Conservation (phyloP, 169 alveolate species). For the Cryptosporidium felis region DNA sequence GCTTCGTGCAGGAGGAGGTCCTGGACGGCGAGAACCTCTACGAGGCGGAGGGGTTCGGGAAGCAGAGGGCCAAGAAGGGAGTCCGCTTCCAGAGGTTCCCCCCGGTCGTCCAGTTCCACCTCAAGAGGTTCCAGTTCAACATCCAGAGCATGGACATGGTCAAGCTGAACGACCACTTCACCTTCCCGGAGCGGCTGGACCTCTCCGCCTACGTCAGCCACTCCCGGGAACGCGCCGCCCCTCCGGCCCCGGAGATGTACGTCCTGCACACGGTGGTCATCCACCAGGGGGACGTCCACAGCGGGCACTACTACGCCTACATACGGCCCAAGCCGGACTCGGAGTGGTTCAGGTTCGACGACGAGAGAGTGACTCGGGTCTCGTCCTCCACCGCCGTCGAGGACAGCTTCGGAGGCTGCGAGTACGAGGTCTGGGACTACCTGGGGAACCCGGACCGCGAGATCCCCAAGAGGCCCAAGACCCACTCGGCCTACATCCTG, state of each 20-base stretch:
- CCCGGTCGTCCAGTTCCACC: conserved; percentile 90
- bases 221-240: conserved; percentile 37
- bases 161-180: conserved; percentile 89
- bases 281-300: conserved; percentile 93
- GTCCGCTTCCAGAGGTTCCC: conserved; percentile 92
- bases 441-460: conserved; percentile 69
- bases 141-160: conserved; percentile 82
- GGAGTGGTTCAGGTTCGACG: conserved; percentile 93
- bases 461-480: conserved; percentile 76
- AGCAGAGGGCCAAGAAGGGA: conserved; percentile 89
- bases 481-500: conserved; percentile 91
- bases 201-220: conserved; percentile 73
- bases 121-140: conserved; percentile 87
- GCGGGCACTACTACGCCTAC: conserved; percentile 96
- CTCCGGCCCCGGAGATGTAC: conserved; percentile 82
- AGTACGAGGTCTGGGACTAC: conserved; percentile 82
- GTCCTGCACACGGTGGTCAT: conserved; percentile 92
- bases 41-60: conserved; percentile 92
- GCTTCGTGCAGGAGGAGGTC: conserved; percentile 91
- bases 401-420: conserved; percentile 90
- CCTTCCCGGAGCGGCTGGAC: conserved; percentile 90
- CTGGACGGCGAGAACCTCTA: conserved; percentile 94
- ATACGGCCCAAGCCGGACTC: conserved; percentile 80
- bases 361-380: conserved; percentile 88
- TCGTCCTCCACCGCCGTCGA: conserved; percentile 79